Evolutionary conservation across 2,329 filamentous ascomycete genomes (phyloP), one percentile per base, ranked within the genome.

Genomic region (Ascochyta clinopodiicola): DNA sequence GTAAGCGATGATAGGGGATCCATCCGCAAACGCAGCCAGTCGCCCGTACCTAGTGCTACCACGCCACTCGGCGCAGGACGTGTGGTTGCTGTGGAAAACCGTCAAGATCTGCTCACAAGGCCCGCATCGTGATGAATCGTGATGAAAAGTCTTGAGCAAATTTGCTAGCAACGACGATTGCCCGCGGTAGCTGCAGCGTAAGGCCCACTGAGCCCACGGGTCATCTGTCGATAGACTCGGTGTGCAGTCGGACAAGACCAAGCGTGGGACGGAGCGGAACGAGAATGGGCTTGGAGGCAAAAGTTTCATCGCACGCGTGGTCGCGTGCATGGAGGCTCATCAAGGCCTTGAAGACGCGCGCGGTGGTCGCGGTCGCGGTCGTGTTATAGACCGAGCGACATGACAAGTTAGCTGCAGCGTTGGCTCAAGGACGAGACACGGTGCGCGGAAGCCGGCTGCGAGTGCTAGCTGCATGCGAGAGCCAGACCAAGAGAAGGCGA

Each of bases 301-400:
- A 60, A 60, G 59, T 63, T 64, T 63, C 61, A 57, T 66, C 58
- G 62, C 49, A 51, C 51, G 63, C 67, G 68, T 66, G 59, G 61
- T 67, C 64, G 68, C 69, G 69, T 68, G 63, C 58, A 59, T 59
- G 58, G 66, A 60, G 67, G 66, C 67, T 66, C 61, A 59, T 31
- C 29, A 31, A 57, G 56, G 59, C 62, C 60, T 64, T 63, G 60
- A 60, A 61, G 59, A 69, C 70, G 70, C 71, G 69, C 39, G 42
- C 62, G 59, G 61, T 55, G 58, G 49, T 71, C 71, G 70, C 65
- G 58, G 49, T 71, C 71, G 70, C 65, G 71, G 64, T 63, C 60
- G 66, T 70, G 67, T 68, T 62, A 15, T 65, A 63, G 62, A 65
- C 61, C 53, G 48, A 56, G 51, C 17, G 49, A 46, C 64, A 60